Evolutionary conservation across 2,329 filamentous ascomycete genomes (phyloP).

Genomic region (Ustulina deusta): DNA sequence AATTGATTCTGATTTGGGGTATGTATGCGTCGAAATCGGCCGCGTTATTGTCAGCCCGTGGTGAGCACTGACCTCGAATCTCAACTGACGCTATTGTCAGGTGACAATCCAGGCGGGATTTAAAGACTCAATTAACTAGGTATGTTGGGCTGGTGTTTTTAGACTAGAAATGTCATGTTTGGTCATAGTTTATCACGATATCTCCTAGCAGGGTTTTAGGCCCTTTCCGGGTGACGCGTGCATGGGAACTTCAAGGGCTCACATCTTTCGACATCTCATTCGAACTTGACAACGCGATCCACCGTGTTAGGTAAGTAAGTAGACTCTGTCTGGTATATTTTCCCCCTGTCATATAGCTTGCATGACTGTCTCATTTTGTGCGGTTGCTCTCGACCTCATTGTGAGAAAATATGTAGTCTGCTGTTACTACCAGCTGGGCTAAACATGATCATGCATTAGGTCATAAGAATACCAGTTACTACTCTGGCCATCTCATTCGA

Average conservation of each 20-base stretch:
- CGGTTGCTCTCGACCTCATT: background rate
- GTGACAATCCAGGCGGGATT: constrained; percentile 4
- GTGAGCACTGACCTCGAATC: constrained; percentile 8
- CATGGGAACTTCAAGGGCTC: constrained; percentile 11
- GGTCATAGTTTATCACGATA: background rate
- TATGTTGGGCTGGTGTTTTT: constrained; percentile 6
- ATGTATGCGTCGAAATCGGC: constrained; percentile 25
- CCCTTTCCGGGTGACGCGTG: constrained; percentile 11
- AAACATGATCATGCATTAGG: background rate
- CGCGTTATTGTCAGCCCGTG: background rate
- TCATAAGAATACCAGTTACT: background rate
- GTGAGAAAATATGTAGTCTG: background rate
- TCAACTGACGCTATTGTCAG: constrained; percentile 21
- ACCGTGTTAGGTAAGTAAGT: constrained; percentile 5
- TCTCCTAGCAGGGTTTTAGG: background rate
- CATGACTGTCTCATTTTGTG: too few relatives aligned
- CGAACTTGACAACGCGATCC: background rate
- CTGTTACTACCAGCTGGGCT: background rate
- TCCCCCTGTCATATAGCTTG: too few relatives aligned
- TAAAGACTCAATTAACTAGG: constrained; percentile 4
- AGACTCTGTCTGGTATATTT: background rate
- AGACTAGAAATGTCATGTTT: background rate
- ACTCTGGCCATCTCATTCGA: background rate
- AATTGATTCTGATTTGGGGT: constrained; percentile 21
- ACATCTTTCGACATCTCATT: constrained; percentile 1